Conservation (phyloP, 148 eudicot species). For the Nepenthes mirabilis region DNA sequence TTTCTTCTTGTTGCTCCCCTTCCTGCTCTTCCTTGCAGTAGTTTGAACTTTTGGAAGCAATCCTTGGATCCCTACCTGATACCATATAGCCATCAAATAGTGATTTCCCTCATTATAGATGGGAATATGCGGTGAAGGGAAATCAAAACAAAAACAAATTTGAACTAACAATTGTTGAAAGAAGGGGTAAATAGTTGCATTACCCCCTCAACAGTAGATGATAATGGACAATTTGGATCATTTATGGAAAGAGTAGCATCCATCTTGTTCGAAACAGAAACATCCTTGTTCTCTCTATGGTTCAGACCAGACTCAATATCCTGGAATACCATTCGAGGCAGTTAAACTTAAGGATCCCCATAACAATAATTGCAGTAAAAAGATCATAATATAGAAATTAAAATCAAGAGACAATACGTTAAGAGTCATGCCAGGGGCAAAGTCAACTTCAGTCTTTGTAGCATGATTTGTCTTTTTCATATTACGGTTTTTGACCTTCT, state of each 20-base stretch:
- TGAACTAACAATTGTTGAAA: neutral
- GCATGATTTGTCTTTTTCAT: constrained; percentile 34
- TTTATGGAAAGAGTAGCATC: constrained; percentile 17
- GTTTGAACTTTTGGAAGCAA: constrained; percentile 26
- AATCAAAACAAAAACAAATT: neutral
- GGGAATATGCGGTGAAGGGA: neutral
- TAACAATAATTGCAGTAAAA: neutral
- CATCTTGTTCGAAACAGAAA: constrained; percentile 11
- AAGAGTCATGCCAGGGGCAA: constrained; percentile 15
- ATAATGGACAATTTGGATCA: constrained; percentile 12
- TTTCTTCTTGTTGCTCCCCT: constrained; percentile 43
- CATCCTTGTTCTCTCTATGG: constrained; percentile 15
- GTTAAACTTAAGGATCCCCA: constrained; percentile 13
- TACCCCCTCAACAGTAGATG: constrained; percentile 22
- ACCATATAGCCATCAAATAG: constrained; percentile 5
- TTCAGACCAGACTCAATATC: constrained; percentile 23
- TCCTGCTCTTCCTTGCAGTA: constrained; percentile 47
- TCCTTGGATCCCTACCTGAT: constrained; percentile 41
- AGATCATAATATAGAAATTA: neutral
- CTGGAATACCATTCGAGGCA: constrained; percentile 29
- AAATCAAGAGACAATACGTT: constrained; percentile 29
- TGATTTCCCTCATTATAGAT: too few species aligned
- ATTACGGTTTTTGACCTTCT: constrained; percentile 59
- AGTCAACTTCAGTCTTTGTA: constrained; percentile 28
- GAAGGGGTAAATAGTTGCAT: neutral